Conservation (phyloP, 2,329 filamentous ascomycete species). For the Aspergillus ibericus region DNA sequence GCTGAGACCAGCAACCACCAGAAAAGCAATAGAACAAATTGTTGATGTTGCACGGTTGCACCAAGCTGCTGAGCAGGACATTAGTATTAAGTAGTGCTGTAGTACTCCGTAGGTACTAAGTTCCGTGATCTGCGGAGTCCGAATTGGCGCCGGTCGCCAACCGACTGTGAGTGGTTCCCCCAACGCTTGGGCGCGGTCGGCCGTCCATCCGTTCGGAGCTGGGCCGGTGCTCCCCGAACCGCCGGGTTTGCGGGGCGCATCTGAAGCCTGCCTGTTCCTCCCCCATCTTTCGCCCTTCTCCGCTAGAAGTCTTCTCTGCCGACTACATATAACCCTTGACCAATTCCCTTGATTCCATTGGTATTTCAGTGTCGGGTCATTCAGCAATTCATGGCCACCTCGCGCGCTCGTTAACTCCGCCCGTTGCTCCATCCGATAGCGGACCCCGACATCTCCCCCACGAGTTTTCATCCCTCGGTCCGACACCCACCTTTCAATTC, state of each 20-base stretch:
- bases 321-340: neutral
- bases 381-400: neutral
- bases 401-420: neutral
- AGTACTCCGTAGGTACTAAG: too few relatives aligned
- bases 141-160: neutral
- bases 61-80: neutral
- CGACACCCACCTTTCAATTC: neutral
- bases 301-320: neutral
- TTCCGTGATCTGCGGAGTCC: neutral
- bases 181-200: neutral
- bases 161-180: neutral
- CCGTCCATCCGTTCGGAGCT: slow-evolving; percentile 18
- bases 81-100: too few relatives aligned
- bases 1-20: neutral
- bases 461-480: neutral
- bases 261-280: neutral
- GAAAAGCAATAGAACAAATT: neutral
- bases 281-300: slow-evolving; percentile 1
- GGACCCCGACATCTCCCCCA: slow-evolving; percentile 4
- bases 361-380: neutral
- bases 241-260: slow-evolving; percentile 18
- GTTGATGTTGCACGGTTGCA: neutral
- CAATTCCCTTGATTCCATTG: neutral
- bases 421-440: slow-evolving; percentile 12
- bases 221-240: slow-evolving; percentile 21